Conservation (phyloP, 768 basidiomycete genomes). For the Clitopilus passeckerianus region DNA sequence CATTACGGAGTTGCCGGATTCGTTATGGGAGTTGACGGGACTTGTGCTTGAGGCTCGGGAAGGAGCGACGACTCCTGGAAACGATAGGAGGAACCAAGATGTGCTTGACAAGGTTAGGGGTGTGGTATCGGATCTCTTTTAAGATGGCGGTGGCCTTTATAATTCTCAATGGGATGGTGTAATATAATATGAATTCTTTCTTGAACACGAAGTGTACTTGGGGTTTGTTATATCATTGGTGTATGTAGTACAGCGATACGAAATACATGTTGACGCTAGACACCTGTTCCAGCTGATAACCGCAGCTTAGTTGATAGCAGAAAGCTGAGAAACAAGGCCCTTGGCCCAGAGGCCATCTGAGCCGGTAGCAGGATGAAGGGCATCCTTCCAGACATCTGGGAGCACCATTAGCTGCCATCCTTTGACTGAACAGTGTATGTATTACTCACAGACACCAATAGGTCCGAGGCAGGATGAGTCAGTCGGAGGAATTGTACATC, state of each 20-base stretch:
- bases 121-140: neutral
- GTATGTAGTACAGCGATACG: too few relatives aligned
- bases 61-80: constrained; percentile 1
- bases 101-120: constrained; percentile 21
- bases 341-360: constrained; percentile 16
- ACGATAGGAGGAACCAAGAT: constrained; percentile 16
- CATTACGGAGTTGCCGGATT: constrained; percentile 20
- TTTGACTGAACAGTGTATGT: neutral
- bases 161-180: too few relatives aligned
- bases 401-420: neutral
- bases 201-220: neutral
- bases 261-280: too few relatives aligned
- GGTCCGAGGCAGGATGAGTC: constrained; percentile 16
- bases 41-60: constrained; percentile 28
- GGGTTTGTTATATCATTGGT: neutral
- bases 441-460: constrained; percentile 9
- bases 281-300: neutral
- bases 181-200: neutral
- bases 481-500: constrained; percentile 8
- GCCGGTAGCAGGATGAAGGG: constrained; percentile 14
- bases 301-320: neutral
- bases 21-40: constrained; percentile 25
- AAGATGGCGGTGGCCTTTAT: too few relatives aligned
- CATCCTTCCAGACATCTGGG: constrained; percentile 18
- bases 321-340: neutral